Evolutionary conservation across 768 basidiomycete genomes (phyloP), one percentile per base, ranked within the genome.

Genomic region (Termitomyces sp.): DNA sequence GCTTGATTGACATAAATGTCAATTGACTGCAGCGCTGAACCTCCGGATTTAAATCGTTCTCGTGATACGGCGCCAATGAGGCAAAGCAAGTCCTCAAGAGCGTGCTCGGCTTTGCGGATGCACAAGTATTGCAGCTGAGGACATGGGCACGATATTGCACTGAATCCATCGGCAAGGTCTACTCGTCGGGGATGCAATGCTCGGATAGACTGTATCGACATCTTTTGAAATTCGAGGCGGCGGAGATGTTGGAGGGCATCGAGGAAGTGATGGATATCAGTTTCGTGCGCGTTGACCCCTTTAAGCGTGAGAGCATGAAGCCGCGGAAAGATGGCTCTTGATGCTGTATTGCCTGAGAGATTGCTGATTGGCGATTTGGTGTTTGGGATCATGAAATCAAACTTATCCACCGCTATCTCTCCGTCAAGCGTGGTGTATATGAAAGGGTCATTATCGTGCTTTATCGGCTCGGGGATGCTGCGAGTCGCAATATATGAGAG

Each of bases 401-500:
- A 31, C 38, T 53, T 43, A 15, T 48, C 46, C 46, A 51, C 41
- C 15, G 17, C 42, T 35, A 53, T 44, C 43, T 43, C 50, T 40
- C 50, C 50, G 1, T 50, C 50, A 50, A 23, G 23, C 1, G 50
- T 50, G 26, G 50, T 51, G 38, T 38, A 63, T n/a, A 57, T 42
- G 38, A 60, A 40, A 15, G 56, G 56, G 21, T 58, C 53, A 41
- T 64, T 49, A 60, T 54, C 54, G 42, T 51, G 61, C 51, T 57
- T 43, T 8, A 37, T 57, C 45, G 40, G 38, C 23, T 51, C 26
- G 15, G 64, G 60, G 55, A 64, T 66, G 23, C 64, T 63, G 46
- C 72, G 69, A n/a, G 73, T 72, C 1, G 68, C 74, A 40, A 73
- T 60, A 64, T 73, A 75, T 48, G 66, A 63, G 19, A 77, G 64